Percentiles rank a stretch among this genome's conserved stretches.
phyloP scores from a whole-genome alignment of 768 basidiomycete species.

The Pholiota molesta region DNA sequence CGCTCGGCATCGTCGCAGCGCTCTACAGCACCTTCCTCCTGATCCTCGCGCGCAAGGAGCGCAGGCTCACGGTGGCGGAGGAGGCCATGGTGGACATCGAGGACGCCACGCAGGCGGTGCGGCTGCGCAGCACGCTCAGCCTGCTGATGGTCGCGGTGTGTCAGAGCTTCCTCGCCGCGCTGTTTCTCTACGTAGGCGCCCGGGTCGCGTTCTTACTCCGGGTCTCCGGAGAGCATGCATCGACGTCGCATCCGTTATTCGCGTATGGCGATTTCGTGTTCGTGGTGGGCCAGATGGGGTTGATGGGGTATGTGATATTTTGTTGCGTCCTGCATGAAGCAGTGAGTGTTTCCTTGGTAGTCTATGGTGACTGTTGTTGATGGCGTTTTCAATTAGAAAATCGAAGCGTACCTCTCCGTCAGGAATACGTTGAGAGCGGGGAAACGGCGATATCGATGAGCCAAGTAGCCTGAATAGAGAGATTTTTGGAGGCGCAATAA shows the following conservation, averaged over 20 bases:
- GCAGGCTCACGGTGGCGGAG: background rate
- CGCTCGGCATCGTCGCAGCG: background rate
- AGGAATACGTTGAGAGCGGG: background rate
- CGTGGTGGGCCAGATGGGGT: constrained; percentile 7
- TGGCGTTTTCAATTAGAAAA: background rate
- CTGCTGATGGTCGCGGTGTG: constrained; percentile 8
- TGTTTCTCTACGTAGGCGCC: constrained; percentile 6
- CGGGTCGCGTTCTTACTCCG: constrained; percentile 3
- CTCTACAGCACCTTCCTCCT: constrained; percentile 15
- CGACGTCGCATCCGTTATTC: background rate
- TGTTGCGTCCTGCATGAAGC: constrained; percentile 11
- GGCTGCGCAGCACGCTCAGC: constrained; percentile 3
- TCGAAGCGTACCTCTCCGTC: constrained; percentile 1
- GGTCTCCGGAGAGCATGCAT: background rate
- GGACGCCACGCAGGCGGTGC: background rate
- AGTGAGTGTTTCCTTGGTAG: constrained; percentile 4
- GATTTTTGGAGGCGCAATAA: background rate
- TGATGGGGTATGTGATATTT: constrained; percentile 14
- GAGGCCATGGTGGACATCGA: background rate
- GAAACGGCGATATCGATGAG: background rate
- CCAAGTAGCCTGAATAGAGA: background rate
- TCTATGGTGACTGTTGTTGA: background rate
- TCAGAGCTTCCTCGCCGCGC: constrained; percentile 7
- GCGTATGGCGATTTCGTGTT: constrained; percentile 14
- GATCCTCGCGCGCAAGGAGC: constrained; percentile 13